Evolutionary conservation across 2,329 filamentous ascomycete species (phyloP), one percentile per base, ranked within the genome.

Genomic region (Hypomyces perniciosus): DNA sequence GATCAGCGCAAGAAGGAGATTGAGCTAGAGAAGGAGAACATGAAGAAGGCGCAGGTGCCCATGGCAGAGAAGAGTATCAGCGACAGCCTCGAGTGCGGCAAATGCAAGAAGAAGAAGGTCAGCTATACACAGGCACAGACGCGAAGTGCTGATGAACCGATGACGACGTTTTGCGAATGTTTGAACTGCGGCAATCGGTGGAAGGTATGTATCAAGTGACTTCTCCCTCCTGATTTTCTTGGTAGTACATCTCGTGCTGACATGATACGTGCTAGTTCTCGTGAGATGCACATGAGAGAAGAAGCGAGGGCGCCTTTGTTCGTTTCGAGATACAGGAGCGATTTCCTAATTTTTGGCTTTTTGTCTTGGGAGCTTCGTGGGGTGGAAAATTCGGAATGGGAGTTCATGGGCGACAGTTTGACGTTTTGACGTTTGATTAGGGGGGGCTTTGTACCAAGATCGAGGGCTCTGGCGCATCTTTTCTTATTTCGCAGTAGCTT

Each of bases 101-200:
- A 90, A 70, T 99, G 93, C 72, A 88, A 88, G 62, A 80, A 95
- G 79, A 91, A 88, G 76, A 91, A 90, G 77, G 93, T 97, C 65
- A 90, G 86, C 70, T 99, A 99, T 72, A 90, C 83, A 44, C 93
- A 99, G 73, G 93, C 93, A 4, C 93, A 99, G 77, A 99, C 93
- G 12, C 81, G 93, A 57, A 88, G 83, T 73, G 93, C 93, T 58
- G 93, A 99, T 80, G 93, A 97, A 73, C 92, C 92, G 59, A 87
- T 87, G 84, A 87, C 84, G 55, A 87, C 84, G 34, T 87, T 87
- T 68, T 87, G 84, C 71, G 82, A 85, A 65, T 87, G 84, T 64
- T 82, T 81, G 64, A 75, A 80, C 56, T 87, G 84, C 62, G 84
- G 84, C 44, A 78, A 87, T 64, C 77, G 83, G 50, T 87, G 84